Evolutionary conservation across 2,329 filamentous ascomycete genomes (phyloP), one percentile per base, ranked within the genome.

Genomic region (Fusarium mangiferae): DNA sequence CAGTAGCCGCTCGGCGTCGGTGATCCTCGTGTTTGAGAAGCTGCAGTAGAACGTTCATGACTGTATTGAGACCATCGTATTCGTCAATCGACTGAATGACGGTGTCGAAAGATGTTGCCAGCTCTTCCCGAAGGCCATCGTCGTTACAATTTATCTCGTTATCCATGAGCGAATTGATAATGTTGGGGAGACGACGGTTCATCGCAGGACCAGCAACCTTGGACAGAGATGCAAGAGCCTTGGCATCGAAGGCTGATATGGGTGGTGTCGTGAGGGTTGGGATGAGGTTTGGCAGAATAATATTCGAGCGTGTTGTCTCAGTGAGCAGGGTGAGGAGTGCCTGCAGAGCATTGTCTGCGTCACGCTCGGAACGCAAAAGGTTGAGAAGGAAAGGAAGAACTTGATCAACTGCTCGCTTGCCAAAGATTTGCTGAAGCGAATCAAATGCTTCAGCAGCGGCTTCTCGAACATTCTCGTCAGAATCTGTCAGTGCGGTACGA

Each of bases 401-500:
- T 81, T 98, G 95, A 79, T 99, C 96, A 58, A 99, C 93, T 61
- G 95, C 95, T 78, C 91, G 93, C 87, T 98, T 98, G 85, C 96
- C 96, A 72, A 98, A 87, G 58, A 97, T 94, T 79, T 96, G 93
- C 83, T 99, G 96, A 66, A 99, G 84, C 39, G 95, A 94, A 82
- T 99, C 96, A 80, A 99, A 99, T 5, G 96, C 96, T 83, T 99
- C 96, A 28, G 97, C 96, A 33, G 97, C 96, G 66, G 96, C 94
- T 82, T 99, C 96, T 81, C 96, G 90, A 55, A 99, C 97, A 67
- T 98, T 94, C 70, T 91, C 90, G 80, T 98, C 93, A 17, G 91
- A 91, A 82, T 99, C 97, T 55, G 95, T 97, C 62, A 99, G 89
- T 33, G 96, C 96, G 51, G 94, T 95, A 59, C 96, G 93, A 54